Evolutionary conservation across 1,284 basidiomycete genomes (phyloP), one percentile per base, ranked within the genome.

Genomic region (Puccinia horiana): DNA sequence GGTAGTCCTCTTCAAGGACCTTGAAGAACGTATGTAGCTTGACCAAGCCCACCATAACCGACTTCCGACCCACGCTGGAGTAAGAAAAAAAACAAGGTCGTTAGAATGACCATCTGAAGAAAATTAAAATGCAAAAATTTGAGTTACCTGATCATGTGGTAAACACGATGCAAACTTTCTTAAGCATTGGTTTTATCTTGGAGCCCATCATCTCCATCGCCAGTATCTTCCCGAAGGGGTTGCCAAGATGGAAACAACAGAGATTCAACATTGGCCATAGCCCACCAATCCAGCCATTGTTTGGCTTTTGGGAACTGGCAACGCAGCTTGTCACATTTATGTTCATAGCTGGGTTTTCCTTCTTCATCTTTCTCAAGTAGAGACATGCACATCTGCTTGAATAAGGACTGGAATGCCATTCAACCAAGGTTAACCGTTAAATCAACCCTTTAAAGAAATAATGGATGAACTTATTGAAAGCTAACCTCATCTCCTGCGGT

Each of bases 261-360:
- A 16, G 75, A 16, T 29, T 77, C 40, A n/a, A 77, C 40, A 35
- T 77, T 58, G 6, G 56, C 2, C 16, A 29, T 37, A 14, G 37
- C 32, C 56, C 75, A 77, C 75, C 75, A 77, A 14, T 65, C 20
- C 23, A 63, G 49, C 75, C 75, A 77, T 6, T 37, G 1, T 49
- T 65, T 63, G n/a, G 58, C 37, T 3, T 37, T 40, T 35, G 75
- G 58, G 47, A 77, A 65, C 4, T 18, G 32, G 6, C 61, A 2
- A 5, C 12, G 52, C 8, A 77, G 40, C 1, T 65, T 20, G 8
- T 77, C 58, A 32, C 65, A 44, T 49, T 77, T 77, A 6, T 77
- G 23, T 35, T 77, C 58, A 26, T 63, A 58, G 9, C 20, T 65
- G 23, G 40, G 18, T 16, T 23, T n/a, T 26, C 58, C 42, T 2